Evolutionary conservation across 1,139 yeast genomes (phyloP).

Genomic region (Lodderomyces orthopsilosis): DNA sequence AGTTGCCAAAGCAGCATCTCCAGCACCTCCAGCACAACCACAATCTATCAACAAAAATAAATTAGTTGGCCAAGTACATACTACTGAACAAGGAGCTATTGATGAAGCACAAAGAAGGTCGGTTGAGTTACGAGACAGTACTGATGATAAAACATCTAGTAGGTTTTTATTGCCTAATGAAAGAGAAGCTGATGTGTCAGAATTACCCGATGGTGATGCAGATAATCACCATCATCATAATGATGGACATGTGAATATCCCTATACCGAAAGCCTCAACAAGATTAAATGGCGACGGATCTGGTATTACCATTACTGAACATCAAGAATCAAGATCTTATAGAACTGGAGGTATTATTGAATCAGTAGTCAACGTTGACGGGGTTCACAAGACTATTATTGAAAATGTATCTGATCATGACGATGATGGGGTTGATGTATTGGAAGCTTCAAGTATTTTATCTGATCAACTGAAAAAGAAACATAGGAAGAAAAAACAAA

Average conservation of each 20-base stretch:
- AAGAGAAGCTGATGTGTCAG: slow-evolving; percentile 31
- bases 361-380: slow-evolving; percentile 78
- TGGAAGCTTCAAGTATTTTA: not conserved
- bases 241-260: slow-evolving; percentile 8
- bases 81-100: slow-evolving; percentile 52
- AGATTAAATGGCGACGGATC: not conserved
- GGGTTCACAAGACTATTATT: slow-evolving; percentile 84
- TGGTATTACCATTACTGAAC: slow-evolving; percentile 19
- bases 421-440: slow-evolving; percentile 4
- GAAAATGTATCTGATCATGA: slow-evolving; percentile 53
- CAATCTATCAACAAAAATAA: not conserved
- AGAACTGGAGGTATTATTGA: slow-evolving; percentile 77
- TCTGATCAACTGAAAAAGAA: slow-evolving; percentile 5
- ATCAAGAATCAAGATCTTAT: slow-evolving; percentile 37
- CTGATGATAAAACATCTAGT: slow-evolving; percentile 7
- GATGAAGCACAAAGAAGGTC: slow-evolving; percentile 26
- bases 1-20: slow-evolving; percentile 20
- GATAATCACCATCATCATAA: slow-evolving; percentile 3
- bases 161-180: slow-evolving; percentile 26
- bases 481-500: slow-evolving; percentile 9
- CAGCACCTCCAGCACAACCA: slow-evolving; percentile 12
- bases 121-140: slow-evolving; percentile 8
- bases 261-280: not conserved
- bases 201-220: slow-evolving; percentile 11
- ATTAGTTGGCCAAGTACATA: slow-evolving; percentile 39